A percentile compares a stretch with the other conserved stretches of the same genome.
These are phyloP conservation scores for Mikania micrantha DNA, from an alignment of 129 eudicot genomes.

Conservation along the genomic window DNA sequence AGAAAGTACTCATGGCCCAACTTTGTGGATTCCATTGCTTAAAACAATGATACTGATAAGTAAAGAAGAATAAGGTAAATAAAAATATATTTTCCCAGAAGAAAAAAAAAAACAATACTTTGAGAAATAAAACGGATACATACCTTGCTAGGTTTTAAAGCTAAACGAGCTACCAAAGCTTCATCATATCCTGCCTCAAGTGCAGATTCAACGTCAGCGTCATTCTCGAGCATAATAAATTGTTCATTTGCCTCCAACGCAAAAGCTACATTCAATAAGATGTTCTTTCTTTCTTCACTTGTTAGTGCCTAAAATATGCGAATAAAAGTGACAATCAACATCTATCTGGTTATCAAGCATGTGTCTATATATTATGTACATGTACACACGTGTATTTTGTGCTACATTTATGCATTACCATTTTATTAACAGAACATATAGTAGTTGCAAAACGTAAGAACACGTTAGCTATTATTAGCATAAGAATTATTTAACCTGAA, in stretches of 20 bases:
- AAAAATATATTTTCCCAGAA: neutral
- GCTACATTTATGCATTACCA: neutral
- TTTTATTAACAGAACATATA: neutral
- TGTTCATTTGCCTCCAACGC: constrained; percentile 64
- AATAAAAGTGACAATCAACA: neutral
- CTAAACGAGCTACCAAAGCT: constrained; percentile 65
- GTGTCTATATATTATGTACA: neutral
- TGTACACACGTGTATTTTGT: neutral
- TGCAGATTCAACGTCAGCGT: constrained; percentile 68
- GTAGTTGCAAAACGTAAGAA: neutral
- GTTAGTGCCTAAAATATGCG: constrained; percentile 39
- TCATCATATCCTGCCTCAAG: constrained; percentile 56
- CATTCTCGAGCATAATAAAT: constrained; percentile 52
- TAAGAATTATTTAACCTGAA: constrained; percentile 58
- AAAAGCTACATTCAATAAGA: constrained; percentile 67
- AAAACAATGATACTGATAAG: neutral
- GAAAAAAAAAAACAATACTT: neutral
- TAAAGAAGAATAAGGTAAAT: neutral
- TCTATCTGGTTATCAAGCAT: neutral
- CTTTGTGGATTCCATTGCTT: neutral
- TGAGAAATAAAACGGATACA: constrained; percentile 11
- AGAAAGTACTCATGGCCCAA: neutral
- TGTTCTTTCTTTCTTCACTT: constrained; percentile 63
- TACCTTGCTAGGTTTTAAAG: constrained; percentile 64
- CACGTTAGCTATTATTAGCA: neutral